These are phyloP conservation scores for Aurinia saxatilis DNA, from an alignment of 345 rosid genomes.

Conservation along the genomic window DNA sequence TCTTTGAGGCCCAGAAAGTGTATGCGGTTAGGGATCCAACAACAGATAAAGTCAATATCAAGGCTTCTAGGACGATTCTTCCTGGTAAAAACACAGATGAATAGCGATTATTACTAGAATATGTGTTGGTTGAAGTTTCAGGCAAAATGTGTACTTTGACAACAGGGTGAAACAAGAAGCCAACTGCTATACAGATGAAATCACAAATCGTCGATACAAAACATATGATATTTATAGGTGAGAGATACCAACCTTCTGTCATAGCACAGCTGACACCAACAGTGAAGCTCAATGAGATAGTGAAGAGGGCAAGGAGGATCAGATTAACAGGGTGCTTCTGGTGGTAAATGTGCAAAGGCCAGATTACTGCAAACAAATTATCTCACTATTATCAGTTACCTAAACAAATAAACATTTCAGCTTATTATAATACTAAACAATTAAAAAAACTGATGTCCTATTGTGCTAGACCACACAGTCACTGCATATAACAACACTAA, in stretches of 20 bases:
- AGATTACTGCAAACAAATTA: constrained; percentile 54
- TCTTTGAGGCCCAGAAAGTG: constrained; percentile 98
- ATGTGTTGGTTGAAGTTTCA: not conserved
- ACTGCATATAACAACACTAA: not conserved
- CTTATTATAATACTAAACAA: too few species aligned
- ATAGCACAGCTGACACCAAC: constrained; percentile 90
- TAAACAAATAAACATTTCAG: not conserved
- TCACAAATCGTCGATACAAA: not conserved
- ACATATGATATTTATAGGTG: not conserved
- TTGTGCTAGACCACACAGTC: not conserved
- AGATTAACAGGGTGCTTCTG: constrained; percentile 91
- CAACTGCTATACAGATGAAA: not conserved
- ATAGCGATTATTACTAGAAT: not conserved
- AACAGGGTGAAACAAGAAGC: not conserved
- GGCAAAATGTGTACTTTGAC: not conserved
- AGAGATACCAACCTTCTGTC: constrained; percentile 54
- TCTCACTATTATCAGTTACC: not conserved
- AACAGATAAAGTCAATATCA: constrained; percentile 78
- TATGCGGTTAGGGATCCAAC: constrained; percentile 76
- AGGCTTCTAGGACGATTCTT: constrained; percentile 86
- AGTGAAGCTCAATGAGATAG: constrained; percentile 69
- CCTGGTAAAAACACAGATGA: constrained; percentile 39
- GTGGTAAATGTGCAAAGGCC: constrained; percentile 89
- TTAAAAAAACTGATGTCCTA: too few species aligned
- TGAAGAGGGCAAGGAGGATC: constrained; percentile 77